These are phyloP conservation scores for Brassica hybrid DNA, from an alignment of 441 rosid genomes.

Conservation along the genomic window DNA sequence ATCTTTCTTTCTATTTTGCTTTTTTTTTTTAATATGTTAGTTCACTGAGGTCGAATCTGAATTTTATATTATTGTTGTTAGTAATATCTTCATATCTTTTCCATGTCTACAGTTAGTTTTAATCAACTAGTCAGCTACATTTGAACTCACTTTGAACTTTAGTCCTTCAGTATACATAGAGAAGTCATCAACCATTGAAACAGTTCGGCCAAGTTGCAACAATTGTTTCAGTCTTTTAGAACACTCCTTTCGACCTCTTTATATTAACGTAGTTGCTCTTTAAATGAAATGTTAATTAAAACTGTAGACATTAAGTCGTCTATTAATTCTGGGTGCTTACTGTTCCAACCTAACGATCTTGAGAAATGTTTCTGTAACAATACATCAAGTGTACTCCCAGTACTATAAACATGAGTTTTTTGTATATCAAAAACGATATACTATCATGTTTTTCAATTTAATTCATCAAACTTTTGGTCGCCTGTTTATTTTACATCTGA, in stretches of 20 bases:
- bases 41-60: neutral
- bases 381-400: neutral
- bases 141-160: neutral
- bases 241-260: neutral
- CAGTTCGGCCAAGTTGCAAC: constrained; percentile 1
- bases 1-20: neutral
- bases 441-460: neutral
- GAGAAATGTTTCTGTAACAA: neutral
- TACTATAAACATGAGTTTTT: neutral
- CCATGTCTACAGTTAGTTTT: neutral
- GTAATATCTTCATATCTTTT: neutral
- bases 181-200: constrained; percentile 12
- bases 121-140: constrained; percentile 1
- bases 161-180: neutral
- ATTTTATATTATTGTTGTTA: neutral
- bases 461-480: neutral
- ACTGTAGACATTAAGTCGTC: neutral
- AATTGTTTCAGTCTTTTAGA: neutral
- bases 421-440: neutral
- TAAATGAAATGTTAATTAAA: neutral
- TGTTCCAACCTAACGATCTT: neutral
- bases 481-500: neutral
- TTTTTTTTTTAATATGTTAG: neutral
- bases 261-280: neutral
- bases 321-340: neutral